Evolutionary conservation across 1,139 yeast genomes (phyloP).

Genomic region (Lodderomyces parapsilosis): DNA sequence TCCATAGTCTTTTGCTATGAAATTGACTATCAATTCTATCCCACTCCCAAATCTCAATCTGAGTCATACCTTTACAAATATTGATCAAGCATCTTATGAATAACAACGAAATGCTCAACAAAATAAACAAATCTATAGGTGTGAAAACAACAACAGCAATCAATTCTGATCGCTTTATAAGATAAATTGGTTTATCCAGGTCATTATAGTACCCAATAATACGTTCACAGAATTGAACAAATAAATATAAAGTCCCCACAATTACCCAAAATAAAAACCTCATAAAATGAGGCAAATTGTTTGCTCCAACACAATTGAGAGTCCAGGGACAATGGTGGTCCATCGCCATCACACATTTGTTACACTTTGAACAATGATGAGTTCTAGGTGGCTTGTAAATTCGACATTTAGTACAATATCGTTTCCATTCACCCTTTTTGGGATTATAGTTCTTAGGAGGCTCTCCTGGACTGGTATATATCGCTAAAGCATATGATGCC

Average conservation of each 20-base stretch:
- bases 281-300: constrained; percentile 78
- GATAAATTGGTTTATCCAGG: constrained; percentile 58
- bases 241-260: constrained; percentile 51
- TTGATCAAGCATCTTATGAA: constrained; percentile 61
- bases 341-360: constrained; percentile 71
- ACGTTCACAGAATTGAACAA: constrained; percentile 42
- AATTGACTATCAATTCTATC: constrained; percentile 76
- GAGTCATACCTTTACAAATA: constrained; percentile 72
- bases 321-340: constrained; percentile 99
- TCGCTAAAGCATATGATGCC: constrained; percentile 63
- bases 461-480: constrained; percentile 62
- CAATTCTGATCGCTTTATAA: constrained; percentile 54
- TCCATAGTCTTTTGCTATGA: constrained; percentile 52
- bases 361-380: constrained; percentile 82
- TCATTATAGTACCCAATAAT: constrained; percentile 48
- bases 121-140: constrained; percentile 59
- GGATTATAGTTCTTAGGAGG: constrained; percentile 39
- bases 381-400: constrained; percentile 94
- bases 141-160: constrained; percentile 54
- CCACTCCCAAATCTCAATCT: constrained; percentile 89
- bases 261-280: constrained; percentile 74
- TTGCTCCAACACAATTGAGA: constrained; percentile 80
- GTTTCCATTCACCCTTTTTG: constrained; percentile 30
- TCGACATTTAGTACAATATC: constrained; percentile 61
- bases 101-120: constrained; percentile 56